A percentile compares a stretch with the other conserved stretches of the same genome.
phyloP scores from a whole-genome alignment of 2,329 filamentous ascomycete species.

The Colletotrichum sansevieriae region DNA sequence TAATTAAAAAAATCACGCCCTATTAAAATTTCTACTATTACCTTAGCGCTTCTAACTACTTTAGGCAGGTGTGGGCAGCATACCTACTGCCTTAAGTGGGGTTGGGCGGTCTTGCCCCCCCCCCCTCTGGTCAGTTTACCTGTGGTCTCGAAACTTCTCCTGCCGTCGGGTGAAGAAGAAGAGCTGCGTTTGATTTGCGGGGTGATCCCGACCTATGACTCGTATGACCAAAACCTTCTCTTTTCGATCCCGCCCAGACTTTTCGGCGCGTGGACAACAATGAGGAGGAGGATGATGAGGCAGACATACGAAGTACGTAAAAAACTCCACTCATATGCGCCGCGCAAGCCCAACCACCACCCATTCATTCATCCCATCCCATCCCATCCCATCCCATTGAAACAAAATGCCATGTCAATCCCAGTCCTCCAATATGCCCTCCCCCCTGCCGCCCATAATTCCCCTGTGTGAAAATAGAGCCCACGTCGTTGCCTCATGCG shows the following conservation, averaged over 20 bases:
- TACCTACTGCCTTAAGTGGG: too few relatives aligned
- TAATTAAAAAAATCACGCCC: too few relatives aligned
- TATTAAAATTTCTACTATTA: too few relatives aligned
- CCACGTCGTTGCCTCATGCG: not conserved
- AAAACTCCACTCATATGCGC: constrained; percentile 23
- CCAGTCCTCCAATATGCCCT: not conserved
- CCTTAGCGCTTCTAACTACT: too few relatives aligned
- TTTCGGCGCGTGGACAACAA: constrained; percentile 1
- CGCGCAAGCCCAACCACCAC: constrained; percentile 2
- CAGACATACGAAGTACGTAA: not conserved
- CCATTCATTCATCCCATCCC: not conserved
- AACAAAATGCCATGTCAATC: not conserved
- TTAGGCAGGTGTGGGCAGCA: too few relatives aligned
- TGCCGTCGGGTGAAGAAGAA: too few relatives aligned
- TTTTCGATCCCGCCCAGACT: not conserved
- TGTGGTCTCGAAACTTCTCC: too few relatives aligned
- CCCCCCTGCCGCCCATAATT: not conserved
- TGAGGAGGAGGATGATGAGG: too few relatives aligned
- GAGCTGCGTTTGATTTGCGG: not conserved
- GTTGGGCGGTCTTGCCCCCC: too few relatives aligned
- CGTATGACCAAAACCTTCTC: not conserved
- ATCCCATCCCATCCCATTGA: not conserved
- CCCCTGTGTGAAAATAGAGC: not conserved
- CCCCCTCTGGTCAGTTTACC: too few relatives aligned
- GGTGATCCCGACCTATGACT: not conserved